Evolutionary conservation across 441 rosid species (phyloP), one percentile per base, ranked within the genome.

Genomic region (Erodium texanum): DNA sequence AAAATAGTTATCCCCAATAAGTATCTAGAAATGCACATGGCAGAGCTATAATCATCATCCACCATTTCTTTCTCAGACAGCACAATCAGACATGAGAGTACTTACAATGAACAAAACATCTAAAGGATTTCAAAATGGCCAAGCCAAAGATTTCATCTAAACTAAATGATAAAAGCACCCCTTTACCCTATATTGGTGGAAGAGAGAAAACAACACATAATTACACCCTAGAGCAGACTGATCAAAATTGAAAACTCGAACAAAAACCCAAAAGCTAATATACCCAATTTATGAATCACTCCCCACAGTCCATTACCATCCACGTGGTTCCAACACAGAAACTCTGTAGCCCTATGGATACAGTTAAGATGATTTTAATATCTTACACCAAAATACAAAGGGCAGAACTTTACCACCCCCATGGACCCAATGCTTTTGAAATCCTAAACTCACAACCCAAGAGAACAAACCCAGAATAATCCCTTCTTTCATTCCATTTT

Each of bases 211-310:
- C 5, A 56, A 18, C 20, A 56, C 1, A 56, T 56, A 56, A 56
- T 20, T 3, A 56, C 19, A 56, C 24, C 62, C 62, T 16, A 52
- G 2, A 52, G 16, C 59, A 52, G 22, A n/a, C 59, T 52, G 20
- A 52, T 52, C 59, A 52, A 52, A 52, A 52, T n/a, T 52, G 9
- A 52, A 52, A 52, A 52, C 7, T 52, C 59, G 16, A 52, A 56
- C 24, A 11, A 8, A 56, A 56, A 19, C 4, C 24, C 24, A 19
- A 56, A 19, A 11, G 14, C 12, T 4, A 56, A 9, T 54, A 16
- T 19, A 20, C 62, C 62, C 3, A 56, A 56, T 56, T 56, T 5
- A 19, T 4, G 24, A 56, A 56, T 12, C 62, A 56, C 62, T 56
- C 62, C 41, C 11, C 24, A 32, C 36, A 32, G 29, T 14, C 10